phyloP scores from a whole-genome alignment of 75 land plant genomes.

The Chamaecyparis obtusa region DNA sequence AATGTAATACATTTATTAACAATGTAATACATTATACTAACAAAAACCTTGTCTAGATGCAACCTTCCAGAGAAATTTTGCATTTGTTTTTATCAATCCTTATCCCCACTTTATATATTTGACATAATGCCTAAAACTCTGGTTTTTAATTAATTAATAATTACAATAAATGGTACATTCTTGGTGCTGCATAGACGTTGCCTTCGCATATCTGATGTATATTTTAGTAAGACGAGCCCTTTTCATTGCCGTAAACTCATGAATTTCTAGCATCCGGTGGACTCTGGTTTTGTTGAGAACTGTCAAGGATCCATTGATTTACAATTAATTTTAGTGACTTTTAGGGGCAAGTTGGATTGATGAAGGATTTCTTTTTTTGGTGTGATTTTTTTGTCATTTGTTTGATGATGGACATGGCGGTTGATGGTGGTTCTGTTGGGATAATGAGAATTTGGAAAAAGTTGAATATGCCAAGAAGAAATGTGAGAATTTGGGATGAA shows the following conservation, averaged over 20 bases:
- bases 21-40: too few relatives aligned
- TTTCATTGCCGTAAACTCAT: neutral
- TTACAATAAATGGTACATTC: too few relatives aligned
- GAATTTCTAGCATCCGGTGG: neutral
- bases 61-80: too few relatives aligned
- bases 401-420: neutral
- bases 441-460: neutral
- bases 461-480: neutral
- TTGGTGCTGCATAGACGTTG: too few relatives aligned
- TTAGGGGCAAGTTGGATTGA: neutral
- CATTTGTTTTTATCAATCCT: too few relatives aligned
- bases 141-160: too few relatives aligned
- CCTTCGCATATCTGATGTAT: neutral
- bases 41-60: too few relatives aligned
- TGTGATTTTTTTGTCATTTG: neutral
- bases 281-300: neutral
- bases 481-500: neutral
- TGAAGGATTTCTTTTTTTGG: neutral
- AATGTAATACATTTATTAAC: too few relatives aligned
- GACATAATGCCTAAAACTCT: too few relatives aligned
- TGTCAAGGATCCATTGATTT: neutral
- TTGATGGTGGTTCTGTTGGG: neutral
- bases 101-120: too few relatives aligned
- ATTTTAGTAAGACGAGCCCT: neutral
- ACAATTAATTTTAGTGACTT: neutral